Conservation (phyloP, 23 red algal genomes). For the Gracilaria domingensis region DNA sequence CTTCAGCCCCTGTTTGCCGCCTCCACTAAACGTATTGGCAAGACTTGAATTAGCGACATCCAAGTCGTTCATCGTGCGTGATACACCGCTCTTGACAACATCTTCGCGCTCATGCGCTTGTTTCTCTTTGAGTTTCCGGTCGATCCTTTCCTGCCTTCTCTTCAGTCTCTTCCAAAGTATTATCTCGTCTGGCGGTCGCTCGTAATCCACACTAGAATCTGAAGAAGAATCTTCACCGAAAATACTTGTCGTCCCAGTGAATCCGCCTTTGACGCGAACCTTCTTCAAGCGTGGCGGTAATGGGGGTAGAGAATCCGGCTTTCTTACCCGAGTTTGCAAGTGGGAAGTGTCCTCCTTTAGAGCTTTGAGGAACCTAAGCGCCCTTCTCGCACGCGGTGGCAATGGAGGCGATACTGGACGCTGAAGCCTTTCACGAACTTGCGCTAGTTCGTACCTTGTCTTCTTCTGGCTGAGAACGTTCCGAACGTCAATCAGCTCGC, state of each 20-base stretch:
- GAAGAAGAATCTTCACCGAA: neutral
- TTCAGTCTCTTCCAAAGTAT: neutral
- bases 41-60: no score
- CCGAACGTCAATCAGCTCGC: constrained; percentile 13
- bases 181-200: constrained; percentile 10
- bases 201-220: neutral
- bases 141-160: neutral
- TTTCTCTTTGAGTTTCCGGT: neutral
- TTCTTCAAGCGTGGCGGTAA: constrained; percentile 5
- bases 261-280: neutral
- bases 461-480: neutral
- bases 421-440: neutral
- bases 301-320: constrained; percentile 1
- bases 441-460: neutral
- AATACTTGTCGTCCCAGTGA: neutral
- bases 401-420: constrained; percentile 8
- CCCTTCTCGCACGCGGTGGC: neutral
- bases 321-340: neutral
- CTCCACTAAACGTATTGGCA: neutral
- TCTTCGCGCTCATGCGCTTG: neutral
- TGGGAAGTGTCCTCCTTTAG: neutral
- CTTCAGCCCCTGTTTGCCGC: no score
- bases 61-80: neutral
- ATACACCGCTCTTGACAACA: no score
- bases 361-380: constrained; percentile 23